Evolutionary conservation across 2,329 filamentous ascomycete species (phyloP).

Genomic region (Cladosporium phlei): DNA sequence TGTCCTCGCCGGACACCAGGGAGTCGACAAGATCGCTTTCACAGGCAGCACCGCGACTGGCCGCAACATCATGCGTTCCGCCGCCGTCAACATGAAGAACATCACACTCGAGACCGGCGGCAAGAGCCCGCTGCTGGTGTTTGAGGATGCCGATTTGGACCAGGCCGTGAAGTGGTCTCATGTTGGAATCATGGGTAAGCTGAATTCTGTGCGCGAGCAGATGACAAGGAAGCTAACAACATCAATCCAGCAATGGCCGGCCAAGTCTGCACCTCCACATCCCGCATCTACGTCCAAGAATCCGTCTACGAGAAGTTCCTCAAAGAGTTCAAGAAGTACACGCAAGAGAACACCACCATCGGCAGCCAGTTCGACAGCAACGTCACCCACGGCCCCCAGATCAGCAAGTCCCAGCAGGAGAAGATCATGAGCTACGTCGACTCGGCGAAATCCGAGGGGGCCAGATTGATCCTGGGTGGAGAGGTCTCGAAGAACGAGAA

Average conservation of each 20-base stretch:
- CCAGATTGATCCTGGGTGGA: slow-evolving; percentile 24
- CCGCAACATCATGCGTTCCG: slow-evolving; percentile 70
- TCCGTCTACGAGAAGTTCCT: slow-evolving; percentile 61
- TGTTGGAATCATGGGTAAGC: slow-evolving; percentile 55
- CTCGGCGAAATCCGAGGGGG: slow-evolving; percentile 49
- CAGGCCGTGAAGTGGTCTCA: slow-evolving; percentile 65
- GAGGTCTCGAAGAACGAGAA: slow-evolving; percentile 39
- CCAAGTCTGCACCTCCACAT: slow-evolving; percentile 57
- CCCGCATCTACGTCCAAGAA: slow-evolving; percentile 53
- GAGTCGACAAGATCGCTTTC: slow-evolving; percentile 73
- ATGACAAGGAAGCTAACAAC: not conserved
- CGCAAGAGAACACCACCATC: slow-evolving; percentile 57
- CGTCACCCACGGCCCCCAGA: slow-evolving; percentile 71
- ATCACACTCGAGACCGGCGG: slow-evolving; percentile 60
- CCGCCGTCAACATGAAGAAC: slow-evolving; percentile 58
- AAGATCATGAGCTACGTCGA: slow-evolving; percentile 67
- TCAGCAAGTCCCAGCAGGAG: slow-evolving; percentile 67
- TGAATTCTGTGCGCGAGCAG: not conserved
- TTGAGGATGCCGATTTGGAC: slow-evolving; percentile 55
- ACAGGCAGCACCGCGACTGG: slow-evolving; percentile 71
- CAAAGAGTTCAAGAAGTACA: slow-evolving; percentile 54
- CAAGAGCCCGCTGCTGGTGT: slow-evolving; percentile 55
- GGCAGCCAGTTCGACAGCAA: slow-evolving; percentile 66
- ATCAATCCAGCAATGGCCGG: slow-evolving; percentile 30
- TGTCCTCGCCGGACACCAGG: slow-evolving; percentile 62